Evolutionary conservation across 2,329 filamentous ascomycete species (phyloP).

Genomic region (Botrytis byssoidea): DNA sequence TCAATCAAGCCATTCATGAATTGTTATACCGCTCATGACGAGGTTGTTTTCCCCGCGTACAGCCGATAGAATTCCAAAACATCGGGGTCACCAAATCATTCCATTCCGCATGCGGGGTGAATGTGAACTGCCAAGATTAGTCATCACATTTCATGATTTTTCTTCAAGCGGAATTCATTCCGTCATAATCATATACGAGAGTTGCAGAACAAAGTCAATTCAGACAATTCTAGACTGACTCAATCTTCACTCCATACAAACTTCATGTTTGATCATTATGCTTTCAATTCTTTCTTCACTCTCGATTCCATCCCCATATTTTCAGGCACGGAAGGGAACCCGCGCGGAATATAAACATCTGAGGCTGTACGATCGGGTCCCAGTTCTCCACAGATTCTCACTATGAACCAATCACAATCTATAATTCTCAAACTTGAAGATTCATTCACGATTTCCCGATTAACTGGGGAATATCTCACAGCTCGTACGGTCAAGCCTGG

Average conservation of each 20-base stretch:
- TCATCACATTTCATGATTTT: not conserved
- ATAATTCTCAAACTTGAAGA: not conserved
- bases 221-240: not conserved
- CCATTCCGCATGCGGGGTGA: slow-evolving; percentile 11
- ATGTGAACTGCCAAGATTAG: not conserved
- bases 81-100: not conserved
- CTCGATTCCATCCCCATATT: not conserved
- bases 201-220: not conserved
- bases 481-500: not conserved
- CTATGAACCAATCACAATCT: not conserved
- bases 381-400: not conserved
- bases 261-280: not conserved
- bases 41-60: slow-evolving; percentile 1
- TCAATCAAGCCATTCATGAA: not conserved
- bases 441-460: not conserved
- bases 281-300: not conserved
- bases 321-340: slow-evolving; percentile 9
- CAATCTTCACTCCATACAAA: not conserved
- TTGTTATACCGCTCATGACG: not conserved
- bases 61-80: not conserved
- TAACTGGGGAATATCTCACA: not conserved
- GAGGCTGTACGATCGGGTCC: not conserved
- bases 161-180: not conserved
- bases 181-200: not conserved
- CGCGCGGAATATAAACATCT: slow-evolving; percentile 12